Evolutionary conservation across 192 early-diverging fungal genomes (phyloP).

Genomic region (Linnemannia hyalina): DNA sequence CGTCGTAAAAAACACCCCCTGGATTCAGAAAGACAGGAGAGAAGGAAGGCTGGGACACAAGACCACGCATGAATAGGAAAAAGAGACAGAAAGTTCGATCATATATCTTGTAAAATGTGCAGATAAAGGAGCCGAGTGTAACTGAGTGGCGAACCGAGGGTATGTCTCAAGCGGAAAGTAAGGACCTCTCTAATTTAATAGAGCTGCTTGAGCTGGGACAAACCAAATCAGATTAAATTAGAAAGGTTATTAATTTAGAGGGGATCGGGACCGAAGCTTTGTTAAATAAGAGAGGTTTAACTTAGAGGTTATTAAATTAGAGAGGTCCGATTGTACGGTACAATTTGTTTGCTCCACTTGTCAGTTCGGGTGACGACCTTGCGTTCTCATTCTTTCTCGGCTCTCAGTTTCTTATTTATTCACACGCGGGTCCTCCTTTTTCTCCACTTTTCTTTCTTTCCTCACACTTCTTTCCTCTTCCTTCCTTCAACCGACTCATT

Average conservation of each 20-base stretch:
- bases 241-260: no score
- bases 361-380: no score
- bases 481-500: neutral
- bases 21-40: neutral
- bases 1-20: neutral
- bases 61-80: neutral
- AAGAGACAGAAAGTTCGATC: neutral
- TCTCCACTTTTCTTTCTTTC: neutral
- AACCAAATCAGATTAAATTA: no score
- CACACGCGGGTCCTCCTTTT: neutral
- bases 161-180: neutral
- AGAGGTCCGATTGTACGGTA: no score
- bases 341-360: no score
- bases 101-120: neutral
- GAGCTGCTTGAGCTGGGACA: no score
- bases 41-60: neutral
- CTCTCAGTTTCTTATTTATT: neutral
- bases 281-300: neutral
- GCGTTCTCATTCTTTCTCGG: neutral
- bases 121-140: neutral
- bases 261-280: no score
- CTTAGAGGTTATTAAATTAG: no score
- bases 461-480: neutral
- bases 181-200: no score
- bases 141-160: neutral